Percentiles rank a stretch among this genome's conserved stretches.
These are phyloP conservation scores for Articulospora tetracladia DNA, from an alignment of 495 filamentous ascomycete genomes.

Conservation along the genomic window DNA sequence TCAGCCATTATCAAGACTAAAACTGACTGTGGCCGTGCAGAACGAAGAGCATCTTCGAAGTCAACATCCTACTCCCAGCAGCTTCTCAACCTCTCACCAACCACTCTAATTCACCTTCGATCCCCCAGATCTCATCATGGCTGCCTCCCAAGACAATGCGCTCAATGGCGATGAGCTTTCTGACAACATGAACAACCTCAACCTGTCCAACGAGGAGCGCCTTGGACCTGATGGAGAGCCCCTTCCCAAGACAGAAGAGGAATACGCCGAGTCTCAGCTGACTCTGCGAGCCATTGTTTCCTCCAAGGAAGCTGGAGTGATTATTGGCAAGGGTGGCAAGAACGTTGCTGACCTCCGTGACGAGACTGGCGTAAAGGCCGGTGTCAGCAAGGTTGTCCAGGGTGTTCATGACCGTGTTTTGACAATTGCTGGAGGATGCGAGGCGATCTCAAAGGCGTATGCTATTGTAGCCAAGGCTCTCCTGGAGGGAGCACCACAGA, in stretches of 20 bases:
- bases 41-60: neutral
- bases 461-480: constrained; percentile 87
- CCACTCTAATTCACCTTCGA: neutral
- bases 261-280: constrained; percentile 86
- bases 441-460: constrained; percentile 85
- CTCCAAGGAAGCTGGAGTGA: constrained; percentile 96
- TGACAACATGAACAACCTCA: constrained; percentile 37
- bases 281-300: constrained; percentile 97
- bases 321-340: constrained; percentile 97
- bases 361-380: constrained; percentile 94
- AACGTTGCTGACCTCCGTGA: constrained; percentile 97
- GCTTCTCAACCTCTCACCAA: neutral
- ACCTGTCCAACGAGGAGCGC: constrained; percentile 43
- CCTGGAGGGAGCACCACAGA: constrained; percentile 85
- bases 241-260: constrained; percentile 84
- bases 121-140: constrained; percentile 32
- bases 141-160: constrained; percentile 41
- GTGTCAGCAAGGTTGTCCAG: constrained; percentile 96
- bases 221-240: constrained; percentile 64
- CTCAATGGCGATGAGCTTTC: constrained; percentile 42
- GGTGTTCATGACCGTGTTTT: constrained; percentile 96
- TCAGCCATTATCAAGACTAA: too few species aligned
- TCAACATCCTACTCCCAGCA: neutral
- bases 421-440: constrained; percentile 85
- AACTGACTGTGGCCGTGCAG: neutral